Percentiles rank a stretch among this genome's conserved stretches.
These are phyloP conservation scores for Calonectria ilicicola DNA, from an alignment of 2,329 filamentous ascomycete species.

Conservation along the genomic window DNA sequence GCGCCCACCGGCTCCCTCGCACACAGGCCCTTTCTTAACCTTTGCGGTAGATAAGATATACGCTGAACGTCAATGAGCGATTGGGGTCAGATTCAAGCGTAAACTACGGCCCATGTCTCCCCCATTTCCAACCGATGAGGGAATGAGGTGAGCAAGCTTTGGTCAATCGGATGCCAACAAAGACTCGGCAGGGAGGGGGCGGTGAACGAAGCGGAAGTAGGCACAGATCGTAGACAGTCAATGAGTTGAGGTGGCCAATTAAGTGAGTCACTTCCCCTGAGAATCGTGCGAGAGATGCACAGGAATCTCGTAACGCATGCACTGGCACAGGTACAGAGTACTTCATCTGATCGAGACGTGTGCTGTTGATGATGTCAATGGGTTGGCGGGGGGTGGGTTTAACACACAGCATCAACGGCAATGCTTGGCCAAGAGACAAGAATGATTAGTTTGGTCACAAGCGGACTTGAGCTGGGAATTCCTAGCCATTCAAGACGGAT, in stretches of 20 bases:
- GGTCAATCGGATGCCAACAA: constrained; percentile 14
- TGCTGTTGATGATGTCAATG: constrained; percentile 12
- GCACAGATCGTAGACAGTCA: constrained; percentile 36
- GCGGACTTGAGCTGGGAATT: not conserved
- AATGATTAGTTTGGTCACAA: not conserved
- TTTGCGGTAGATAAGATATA: constrained; percentile 11
- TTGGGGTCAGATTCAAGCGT: constrained; percentile 24
- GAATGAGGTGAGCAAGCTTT: constrained; percentile 25
- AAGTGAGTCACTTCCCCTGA: constrained; percentile 6
- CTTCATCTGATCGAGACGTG: not conserved
- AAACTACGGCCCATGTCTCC: constrained; percentile 24
- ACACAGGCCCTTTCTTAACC: not conserved
- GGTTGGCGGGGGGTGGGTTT: not conserved
- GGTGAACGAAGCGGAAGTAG: constrained; percentile 34
- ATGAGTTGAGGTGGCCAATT: constrained; percentile 24
- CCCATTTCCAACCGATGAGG: constrained; percentile 19
- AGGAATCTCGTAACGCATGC: not conserved
- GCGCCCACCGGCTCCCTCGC: constrained; percentile 6
- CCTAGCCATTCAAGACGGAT: not conserved
- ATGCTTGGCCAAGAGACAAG: not conserved
- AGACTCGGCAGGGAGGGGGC: constrained; percentile 24
- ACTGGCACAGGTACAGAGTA: not conserved
- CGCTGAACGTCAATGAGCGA: constrained; percentile 25
- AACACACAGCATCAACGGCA: not conserved
- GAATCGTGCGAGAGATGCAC: not conserved